These are phyloP conservation scores for Trypanosoma scelopori DNA, from an alignment of 208 protist species.

Conservation along the genomic window DNA sequence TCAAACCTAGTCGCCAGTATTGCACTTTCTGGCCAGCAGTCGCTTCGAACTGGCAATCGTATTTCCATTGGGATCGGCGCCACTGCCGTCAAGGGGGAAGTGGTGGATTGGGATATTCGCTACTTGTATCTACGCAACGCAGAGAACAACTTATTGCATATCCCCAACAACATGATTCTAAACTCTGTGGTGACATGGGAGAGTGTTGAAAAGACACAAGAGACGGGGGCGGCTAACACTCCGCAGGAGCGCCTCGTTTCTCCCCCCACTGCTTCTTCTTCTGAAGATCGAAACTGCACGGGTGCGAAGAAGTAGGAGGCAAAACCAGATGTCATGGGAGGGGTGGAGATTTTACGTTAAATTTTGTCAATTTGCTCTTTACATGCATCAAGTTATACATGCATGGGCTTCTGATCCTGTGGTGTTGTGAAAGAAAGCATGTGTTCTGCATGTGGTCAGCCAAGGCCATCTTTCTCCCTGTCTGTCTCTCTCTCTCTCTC, in stretches of 20 bases:
- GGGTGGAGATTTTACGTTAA: no score
- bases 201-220: constrained; percentile 11
- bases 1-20: constrained; percentile 84
- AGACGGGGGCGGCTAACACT: neutral
- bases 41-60: constrained; percentile 57
- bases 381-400: no score
- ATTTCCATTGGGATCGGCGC: constrained; percentile 60
- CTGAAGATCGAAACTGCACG: no score
- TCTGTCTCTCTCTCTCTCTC: no score
- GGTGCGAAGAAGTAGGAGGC: no score
- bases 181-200: constrained; percentile 71
- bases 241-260: neutral
- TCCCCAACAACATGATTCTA: constrained; percentile 78
- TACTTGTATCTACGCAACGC: constrained; percentile 73
- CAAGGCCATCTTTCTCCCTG: no score
- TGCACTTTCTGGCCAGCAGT: constrained; percentile 58
- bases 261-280: neutral
- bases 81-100: constrained; percentile 40
- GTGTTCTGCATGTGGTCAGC: no score
- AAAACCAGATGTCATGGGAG: no score
- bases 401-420: no score
- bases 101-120: constrained; percentile 77
- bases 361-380: no score
- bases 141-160: constrained; percentile 44
- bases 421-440: no score